Base-by-base conservation (phyloP, 768 basidiomycete genomes). In the Naganishia friedmannii region DNA sequence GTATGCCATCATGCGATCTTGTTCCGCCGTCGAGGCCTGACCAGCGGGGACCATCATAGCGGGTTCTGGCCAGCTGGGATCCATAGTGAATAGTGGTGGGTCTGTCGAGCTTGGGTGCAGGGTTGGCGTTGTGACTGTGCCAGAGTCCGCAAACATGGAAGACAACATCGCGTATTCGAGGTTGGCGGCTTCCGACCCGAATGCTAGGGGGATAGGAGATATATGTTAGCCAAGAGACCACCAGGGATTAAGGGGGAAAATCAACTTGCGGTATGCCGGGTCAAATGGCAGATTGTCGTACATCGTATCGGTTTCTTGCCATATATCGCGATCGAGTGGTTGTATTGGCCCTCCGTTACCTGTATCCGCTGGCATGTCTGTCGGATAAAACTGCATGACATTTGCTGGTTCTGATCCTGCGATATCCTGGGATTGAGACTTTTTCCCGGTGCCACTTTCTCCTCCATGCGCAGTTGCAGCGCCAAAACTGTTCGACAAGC, bases 111-210 rank as follows among this genome's bases (percentile, higher is more conserved):
- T 55, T 28, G 46, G 17, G 17, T 65, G 55, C 3, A 65, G 53
- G 13, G 58, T 60, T 5, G 46, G 69, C 21, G 45, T 55, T 39
- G 51, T 63, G 32, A 60, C 46, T 45, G 69, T 65, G 34, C 32
- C 69, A 45, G 48, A 66, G 46, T 72, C 71, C 46, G 91, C 92
- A 60, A 98, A 85, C 77, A 98, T 94, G 28, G 90, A 87, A 56
- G 91, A 92, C 7, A 98, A 87, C 74, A 96, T 95, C 57, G 92
- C 92, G 81, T 96, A 98, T 78, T 98, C 95, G 72, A 92, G 84
- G 78, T 93, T 93, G 28, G 92, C 93, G 10, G 91, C 92, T 79
- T 93, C 91, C 54, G 91, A 92, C 63, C 89, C 90, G 80, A 93
- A 93, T 15, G 71, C 77, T 79, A 37, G 23, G n/a, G 7, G 32